A percentile compares a stretch with the other conserved stretches of the same genome.
phyloP scores from a whole-genome alignment of 2,329 filamentous ascomycete genomes.

The Exophiala sp. region DNA sequence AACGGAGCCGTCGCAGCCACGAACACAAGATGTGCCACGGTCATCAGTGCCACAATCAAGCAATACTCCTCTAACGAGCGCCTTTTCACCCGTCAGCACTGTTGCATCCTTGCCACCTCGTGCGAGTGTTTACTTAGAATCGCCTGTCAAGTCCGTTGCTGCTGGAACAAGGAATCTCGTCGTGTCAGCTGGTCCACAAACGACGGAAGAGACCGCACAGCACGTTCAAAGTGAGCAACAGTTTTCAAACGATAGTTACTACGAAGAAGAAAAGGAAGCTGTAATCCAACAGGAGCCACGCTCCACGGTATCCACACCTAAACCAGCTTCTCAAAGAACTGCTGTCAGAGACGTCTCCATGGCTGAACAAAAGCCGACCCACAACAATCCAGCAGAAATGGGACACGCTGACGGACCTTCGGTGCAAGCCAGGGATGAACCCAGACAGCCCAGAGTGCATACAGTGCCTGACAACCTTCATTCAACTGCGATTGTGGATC shows the following conservation, averaged over 20 bases:
- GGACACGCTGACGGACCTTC: too few species aligned
- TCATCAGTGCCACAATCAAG: background rate
- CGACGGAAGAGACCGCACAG: too few species aligned
- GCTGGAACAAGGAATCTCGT: background rate
- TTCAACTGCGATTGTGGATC: slow-evolving; percentile 7
- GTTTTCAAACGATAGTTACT: too few species aligned
- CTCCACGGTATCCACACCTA: too few species aligned
- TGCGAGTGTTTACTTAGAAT: slow-evolving; percentile 12
- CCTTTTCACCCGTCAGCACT: slow-evolving; percentile 25
- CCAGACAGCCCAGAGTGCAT: slow-evolving; percentile 6
- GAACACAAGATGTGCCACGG: slow-evolving; percentile 2
- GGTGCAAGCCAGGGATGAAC: background rate
- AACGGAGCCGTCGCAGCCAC: background rate
- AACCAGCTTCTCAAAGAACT: too few species aligned
- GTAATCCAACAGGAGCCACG: too few species aligned
- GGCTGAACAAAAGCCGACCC: too few species aligned
- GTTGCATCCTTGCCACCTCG: slow-evolving; percentile 21
- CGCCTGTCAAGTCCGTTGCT: background rate
- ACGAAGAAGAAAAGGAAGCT: background rate
- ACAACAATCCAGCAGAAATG: too few species aligned
- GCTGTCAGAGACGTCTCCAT: too few species aligned
- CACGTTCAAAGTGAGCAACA: too few species aligned
- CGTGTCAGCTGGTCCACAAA: too few species aligned
- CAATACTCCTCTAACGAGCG: slow-evolving; percentile 3
- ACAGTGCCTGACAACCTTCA: slow-evolving; percentile 4